These are phyloP conservation scores for Penicillium capsulatum DNA, from an alignment of 2,329 filamentous ascomycete species.

Conservation along the genomic window DNA sequence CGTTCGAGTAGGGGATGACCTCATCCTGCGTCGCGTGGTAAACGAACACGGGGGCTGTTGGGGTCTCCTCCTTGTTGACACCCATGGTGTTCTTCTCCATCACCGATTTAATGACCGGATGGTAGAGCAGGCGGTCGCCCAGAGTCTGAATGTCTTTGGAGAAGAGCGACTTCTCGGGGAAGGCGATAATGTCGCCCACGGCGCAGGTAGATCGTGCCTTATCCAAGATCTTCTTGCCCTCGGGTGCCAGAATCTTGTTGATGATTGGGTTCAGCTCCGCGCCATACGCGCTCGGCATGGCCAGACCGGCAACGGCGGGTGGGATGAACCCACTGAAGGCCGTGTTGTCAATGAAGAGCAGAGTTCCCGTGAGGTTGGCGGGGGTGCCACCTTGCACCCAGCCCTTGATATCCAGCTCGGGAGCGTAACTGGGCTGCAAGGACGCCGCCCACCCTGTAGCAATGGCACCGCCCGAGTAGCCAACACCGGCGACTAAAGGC, in stretches of 20 bases:
- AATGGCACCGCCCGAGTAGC: conserved; percentile 54
- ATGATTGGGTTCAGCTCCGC: conserved; percentile 20
- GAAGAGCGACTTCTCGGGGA: conserved; percentile 21
- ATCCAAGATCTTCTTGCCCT: conserved; percentile 17
- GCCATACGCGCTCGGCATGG: conserved; percentile 24
- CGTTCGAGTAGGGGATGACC: conserved; percentile 23
- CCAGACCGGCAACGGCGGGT: conserved; percentile 21
- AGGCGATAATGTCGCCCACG: conserved; percentile 14
- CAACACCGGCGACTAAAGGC: conserved; percentile 44
- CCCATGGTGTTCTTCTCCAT: conserved; percentile 19
- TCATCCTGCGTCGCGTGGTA: conserved; percentile 27
- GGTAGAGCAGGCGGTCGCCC: conserved; percentile 12
- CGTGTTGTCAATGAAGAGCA: conserved; percentile 21
- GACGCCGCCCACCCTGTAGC: conserved; percentile 53
- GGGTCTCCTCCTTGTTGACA: conserved; percentile 19
- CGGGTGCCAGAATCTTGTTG: conserved; percentile 14
- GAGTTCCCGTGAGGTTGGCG: conserved; percentile 24
- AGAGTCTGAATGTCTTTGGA: conserved; percentile 21
- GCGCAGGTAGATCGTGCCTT: conserved; percentile 17
- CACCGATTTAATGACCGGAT: conserved; percentile 13
- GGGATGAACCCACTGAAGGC: conserved; percentile 26
- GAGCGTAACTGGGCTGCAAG: conserved; percentile 51
- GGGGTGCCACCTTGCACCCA: conserved; percentile 29
- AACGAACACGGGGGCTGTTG: conserved; percentile 24
- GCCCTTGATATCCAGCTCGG: conserved; percentile 47